Percentiles rank a stretch among this genome's conserved stretches.
phyloP scores from a whole-genome alignment of 2,329 filamentous ascomycete genomes.

The Colletotrichum euphorbiae region DNA sequence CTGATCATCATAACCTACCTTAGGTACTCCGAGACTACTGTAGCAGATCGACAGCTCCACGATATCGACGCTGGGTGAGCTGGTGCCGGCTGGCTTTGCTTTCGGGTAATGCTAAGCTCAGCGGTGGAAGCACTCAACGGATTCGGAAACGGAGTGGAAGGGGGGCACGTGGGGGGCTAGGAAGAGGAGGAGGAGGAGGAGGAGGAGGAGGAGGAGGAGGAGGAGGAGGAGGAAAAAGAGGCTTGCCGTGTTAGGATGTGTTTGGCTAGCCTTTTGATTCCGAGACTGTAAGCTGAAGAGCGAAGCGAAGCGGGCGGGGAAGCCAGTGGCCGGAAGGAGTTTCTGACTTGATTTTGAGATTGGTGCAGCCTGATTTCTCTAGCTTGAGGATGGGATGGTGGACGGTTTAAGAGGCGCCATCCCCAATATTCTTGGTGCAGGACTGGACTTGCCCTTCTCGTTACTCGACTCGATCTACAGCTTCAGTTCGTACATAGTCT shows the following conservation, averaged over 20 bases:
- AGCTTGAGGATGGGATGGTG: conserved; percentile 1
- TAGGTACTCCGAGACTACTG: too few species aligned
- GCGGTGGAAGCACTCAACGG: conserved; percentile 9
- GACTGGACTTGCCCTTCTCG: neutral
- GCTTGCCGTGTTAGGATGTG: conserved; percentile 8
- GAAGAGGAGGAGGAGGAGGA: neutral
- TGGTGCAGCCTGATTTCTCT: conserved; percentile 6
- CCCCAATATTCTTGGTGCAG: conserved; percentile 19
- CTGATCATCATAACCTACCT: conserved; percentile 2
- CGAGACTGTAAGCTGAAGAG: conserved; percentile 30
- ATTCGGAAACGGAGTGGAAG: conserved; percentile 6
- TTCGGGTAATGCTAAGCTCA: conserved; percentile 22
- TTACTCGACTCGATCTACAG: neutral
- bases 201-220: conserved; percentile 1
- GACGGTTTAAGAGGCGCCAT: conserved; percentile 31
- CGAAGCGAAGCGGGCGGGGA: conserved; percentile 14
- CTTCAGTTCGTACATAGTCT: neutral
- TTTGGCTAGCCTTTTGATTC: neutral
- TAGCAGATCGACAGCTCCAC: too few species aligned
- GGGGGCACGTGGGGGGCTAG: too few species aligned
- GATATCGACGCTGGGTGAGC: neutral
- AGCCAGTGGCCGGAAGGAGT: conserved; percentile 25
- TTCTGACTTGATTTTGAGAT: conserved; percentile 10
- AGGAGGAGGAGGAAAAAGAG: neutral
- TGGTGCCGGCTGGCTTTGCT: neutral